A percentile compares a stretch with the other conserved stretches of the same genome.
Conservation (phyloP, 192 early-diverging fungal species). For the Linderina pennispora region DNA sequence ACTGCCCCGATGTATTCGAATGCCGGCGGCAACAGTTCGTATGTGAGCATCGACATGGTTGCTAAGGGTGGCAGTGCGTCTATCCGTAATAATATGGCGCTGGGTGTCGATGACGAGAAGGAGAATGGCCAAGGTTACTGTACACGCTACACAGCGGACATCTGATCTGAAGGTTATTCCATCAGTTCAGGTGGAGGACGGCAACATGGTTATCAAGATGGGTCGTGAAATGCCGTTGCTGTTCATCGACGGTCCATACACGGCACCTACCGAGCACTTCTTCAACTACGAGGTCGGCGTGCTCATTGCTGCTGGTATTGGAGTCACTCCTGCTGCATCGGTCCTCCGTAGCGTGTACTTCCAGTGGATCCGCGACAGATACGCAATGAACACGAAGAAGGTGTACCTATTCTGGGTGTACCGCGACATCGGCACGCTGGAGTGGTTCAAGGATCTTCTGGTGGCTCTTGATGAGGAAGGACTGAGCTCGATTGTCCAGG, state of each 20-base stretch:
- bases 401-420: too few species aligned
- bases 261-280: slow-evolving; percentile 63
- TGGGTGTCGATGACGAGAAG: slow-evolving; percentile 2
- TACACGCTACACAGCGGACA: neutral
- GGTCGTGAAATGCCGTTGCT: slow-evolving; percentile 46
- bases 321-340: slow-evolving; percentile 71
- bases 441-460: too few species aligned
- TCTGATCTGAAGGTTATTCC: slow-evolving; percentile 9
- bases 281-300: slow-evolving; percentile 68
- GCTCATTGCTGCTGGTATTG: slow-evolving; percentile 74
- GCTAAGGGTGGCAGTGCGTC: slow-evolving; percentile 8
- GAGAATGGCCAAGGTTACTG: slow-evolving; percentile 4
- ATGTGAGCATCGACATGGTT: slow-evolving; percentile 32
- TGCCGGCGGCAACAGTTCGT: slow-evolving; percentile 24
- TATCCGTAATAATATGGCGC: neutral
- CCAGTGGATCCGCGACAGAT: slow-evolving; percentile 54
- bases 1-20: slow-evolving; percentile 17
- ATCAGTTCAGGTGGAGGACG: slow-evolving; percentile 27
- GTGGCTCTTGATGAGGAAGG: too few species aligned
- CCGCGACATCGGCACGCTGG: too few species aligned
- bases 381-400: too few species aligned
- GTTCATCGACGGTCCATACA: slow-evolving; percentile 69
- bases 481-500: too few species aligned
- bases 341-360: slow-evolving; percentile 72
- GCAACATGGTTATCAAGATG: slow-evolving; percentile 15